phyloP scores from a whole-genome alignment of 2,329 filamentous ascomycete species.

The Aspergillus quadrilineatus region DNA sequence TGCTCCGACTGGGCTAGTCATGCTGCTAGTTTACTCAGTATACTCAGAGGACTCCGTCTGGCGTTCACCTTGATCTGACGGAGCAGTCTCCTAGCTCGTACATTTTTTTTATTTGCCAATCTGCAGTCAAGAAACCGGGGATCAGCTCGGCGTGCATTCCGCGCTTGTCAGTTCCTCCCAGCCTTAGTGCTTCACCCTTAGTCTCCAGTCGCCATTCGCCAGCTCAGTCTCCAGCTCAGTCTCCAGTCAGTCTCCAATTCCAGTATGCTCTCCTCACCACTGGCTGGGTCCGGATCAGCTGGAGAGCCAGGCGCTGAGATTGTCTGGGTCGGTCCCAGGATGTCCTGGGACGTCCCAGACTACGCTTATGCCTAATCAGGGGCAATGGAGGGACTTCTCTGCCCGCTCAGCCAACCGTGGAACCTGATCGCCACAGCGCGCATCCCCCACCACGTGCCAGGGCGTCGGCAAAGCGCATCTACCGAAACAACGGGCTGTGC shows the following conservation, averaged over 20 bases:
- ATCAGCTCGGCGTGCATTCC: not conserved
- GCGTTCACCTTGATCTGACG: not conserved
- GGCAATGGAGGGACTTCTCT: not conserved
- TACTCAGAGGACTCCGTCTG: not conserved
- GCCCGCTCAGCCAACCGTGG: not conserved
- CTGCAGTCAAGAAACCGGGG: not conserved
- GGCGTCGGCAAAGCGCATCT: not conserved
- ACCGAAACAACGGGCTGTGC: not conserved
- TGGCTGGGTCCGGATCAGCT: too few relatives aligned
- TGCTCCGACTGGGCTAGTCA: too few relatives aligned
- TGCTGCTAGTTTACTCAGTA: too few relatives aligned
- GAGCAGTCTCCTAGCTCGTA: not conserved
- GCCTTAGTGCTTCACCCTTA: not conserved
- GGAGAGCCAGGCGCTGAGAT: not conserved
- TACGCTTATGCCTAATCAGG: constrained; percentile 7
- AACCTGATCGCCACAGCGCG: not conserved
- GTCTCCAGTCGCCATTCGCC: too few relatives aligned
- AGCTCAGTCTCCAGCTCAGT: too few relatives aligned
- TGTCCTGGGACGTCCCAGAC: not conserved
- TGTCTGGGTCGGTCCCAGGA: not conserved
- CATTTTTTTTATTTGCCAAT: not conserved
- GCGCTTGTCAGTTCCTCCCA: not conserved
- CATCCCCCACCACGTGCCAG: constrained; percentile 3
- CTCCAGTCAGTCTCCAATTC: too few relatives aligned
- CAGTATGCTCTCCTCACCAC: too few relatives aligned